phyloP scores from a whole-genome alignment of 768 basidiomycete genomes.

The Pulveroboletus sp. region DNA sequence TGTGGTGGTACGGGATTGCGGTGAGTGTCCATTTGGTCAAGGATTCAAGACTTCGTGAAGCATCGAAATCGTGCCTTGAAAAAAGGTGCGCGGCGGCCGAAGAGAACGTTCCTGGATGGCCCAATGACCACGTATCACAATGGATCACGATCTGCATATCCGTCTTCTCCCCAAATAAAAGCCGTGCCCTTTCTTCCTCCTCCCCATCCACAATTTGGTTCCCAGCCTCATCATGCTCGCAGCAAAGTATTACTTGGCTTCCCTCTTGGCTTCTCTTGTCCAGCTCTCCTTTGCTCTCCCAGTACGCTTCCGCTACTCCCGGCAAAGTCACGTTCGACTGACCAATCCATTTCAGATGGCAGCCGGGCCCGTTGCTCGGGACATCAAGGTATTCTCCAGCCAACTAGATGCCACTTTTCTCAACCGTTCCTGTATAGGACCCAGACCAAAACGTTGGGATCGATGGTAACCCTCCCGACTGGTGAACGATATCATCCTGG shows the following conservation, averaged over 20 bases:
- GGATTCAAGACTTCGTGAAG: conserved; percentile 1
- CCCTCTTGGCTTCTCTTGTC: conserved; percentile 20
- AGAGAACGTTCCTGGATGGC: conserved; percentile 23
- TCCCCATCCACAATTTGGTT: conserved; percentile 1
- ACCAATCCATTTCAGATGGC: conserved; percentile 10
- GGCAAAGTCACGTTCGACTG: background rate
- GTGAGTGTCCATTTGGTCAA: conserved; percentile 2
- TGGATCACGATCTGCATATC: conserved; percentile 21
- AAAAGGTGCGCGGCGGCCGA: conserved; percentile 24
- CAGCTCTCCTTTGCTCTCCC: conserved; percentile 25
- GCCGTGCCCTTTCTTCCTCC: conserved; percentile 9
- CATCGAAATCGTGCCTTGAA: conserved; percentile 19
- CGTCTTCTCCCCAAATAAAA: conserved; percentile 18
- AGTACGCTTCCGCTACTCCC: conserved; percentile 6
- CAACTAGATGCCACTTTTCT: background rate
- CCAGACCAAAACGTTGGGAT: conserved; percentile 13
- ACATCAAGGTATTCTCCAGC: conserved; percentile 10
- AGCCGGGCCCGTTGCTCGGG: conserved; percentile 6
- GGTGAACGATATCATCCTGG: conserved; percentile 12
- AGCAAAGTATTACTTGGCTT: conserved; percentile 17
- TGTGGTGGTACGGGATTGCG: background rate
- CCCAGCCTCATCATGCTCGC: conserved; percentile 16
- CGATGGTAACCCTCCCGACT: conserved; percentile 23
- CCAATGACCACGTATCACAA: conserved; percentile 18
- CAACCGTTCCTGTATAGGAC: conserved; percentile 10